These are phyloP conservation scores for Ammopiptanthus mongolicus DNA, from an alignment of 306 rosid species.

Conservation along the genomic window DNA sequence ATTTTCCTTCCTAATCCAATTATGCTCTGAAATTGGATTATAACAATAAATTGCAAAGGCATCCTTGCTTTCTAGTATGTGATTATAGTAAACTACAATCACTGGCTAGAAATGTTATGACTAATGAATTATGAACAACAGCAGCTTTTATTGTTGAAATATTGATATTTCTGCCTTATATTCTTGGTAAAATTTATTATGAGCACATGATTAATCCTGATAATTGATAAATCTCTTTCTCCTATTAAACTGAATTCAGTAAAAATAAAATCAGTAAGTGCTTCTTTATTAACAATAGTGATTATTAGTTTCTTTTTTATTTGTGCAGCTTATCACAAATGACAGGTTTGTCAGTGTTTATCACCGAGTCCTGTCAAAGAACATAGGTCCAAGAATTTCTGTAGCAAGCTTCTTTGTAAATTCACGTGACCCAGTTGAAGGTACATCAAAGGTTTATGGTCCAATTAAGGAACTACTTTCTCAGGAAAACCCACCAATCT, in stretches of 20 bases:
- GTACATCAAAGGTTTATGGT: conserved; percentile 10
- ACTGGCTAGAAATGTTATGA: too few species aligned
- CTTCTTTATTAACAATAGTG: not conserved
- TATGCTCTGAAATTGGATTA: not conserved
- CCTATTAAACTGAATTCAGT: not conserved
- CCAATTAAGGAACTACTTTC: conserved; percentile 48
- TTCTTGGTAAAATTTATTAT: not conserved
- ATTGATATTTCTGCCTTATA: not conserved
- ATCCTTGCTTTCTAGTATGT: not conserved
- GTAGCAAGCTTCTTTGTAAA: conserved; percentile 5
- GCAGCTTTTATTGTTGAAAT: not conserved
- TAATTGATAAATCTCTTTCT: not conserved
- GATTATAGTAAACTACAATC: too few species aligned
- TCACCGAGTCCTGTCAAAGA: conserved; percentile 19
- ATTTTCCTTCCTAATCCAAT: not conserved
- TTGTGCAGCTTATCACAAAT: conserved; percentile 23
- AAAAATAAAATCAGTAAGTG: not conserved
- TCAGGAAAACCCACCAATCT: conserved; percentile 38
- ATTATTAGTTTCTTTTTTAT: not conserved
- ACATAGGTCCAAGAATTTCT: conserved; percentile 24
- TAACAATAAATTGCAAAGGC: not conserved
- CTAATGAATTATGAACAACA: too few species aligned
- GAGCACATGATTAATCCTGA: not conserved
- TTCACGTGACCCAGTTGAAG: not conserved
- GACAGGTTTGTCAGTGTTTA: conserved; percentile 16